Evolutionary conservation across 169 alveolate genomes (phyloP), one percentile per base, ranked within the genome.

Genomic region (Plasmodium sp.): DNA sequence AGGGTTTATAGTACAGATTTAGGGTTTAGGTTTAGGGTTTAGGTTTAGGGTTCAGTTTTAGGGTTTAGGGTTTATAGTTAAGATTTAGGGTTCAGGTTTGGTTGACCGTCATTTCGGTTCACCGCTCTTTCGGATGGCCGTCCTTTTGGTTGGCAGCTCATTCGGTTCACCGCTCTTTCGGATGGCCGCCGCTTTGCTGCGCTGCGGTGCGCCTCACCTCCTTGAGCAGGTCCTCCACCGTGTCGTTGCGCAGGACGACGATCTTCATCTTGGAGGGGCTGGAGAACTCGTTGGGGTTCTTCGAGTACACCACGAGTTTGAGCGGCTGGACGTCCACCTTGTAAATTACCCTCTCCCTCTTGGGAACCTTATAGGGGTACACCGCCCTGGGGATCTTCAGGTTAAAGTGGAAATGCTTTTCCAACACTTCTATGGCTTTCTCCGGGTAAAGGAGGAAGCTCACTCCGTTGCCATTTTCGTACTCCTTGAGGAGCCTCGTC

Each of bases 181-280:
- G 45, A 5, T 39, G 45, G 9, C 9, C n/a, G n/a, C 7, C 5
- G n/a, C 2, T 9, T 12, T 10, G 6, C 58, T n/a, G 6, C 18
- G 2, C 18, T 2, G n/a, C 18, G 45, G 41, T 22, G 41, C 77
- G 22, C 31, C 22, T 18, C 16, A 85, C 93, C 85, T 85, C 93
- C 51, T 75, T 85, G 6, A 85, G 71, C n/a, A 85, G 81, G 27
- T 54, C 45, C 67, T 85, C 93, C 22, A 85, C 45, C 18, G 93
- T 67, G 71, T 85, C 93, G 71, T 39, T 85, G 18, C 93, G 36
- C 71, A 85, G 80, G 67, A 85, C 39, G 27, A 85, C 85, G 36
- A 85, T 75, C 80, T 85, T 85, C 93, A 85, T 85, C 80, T 74
- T 58, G n/a, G 93, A 56, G 4, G 93, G 93, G 31, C 67, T 85